These are phyloP conservation scores for Hericium erinaceus DNA, from an alignment of 768 basidiomycete genomes.

Conservation along the genomic window DNA sequence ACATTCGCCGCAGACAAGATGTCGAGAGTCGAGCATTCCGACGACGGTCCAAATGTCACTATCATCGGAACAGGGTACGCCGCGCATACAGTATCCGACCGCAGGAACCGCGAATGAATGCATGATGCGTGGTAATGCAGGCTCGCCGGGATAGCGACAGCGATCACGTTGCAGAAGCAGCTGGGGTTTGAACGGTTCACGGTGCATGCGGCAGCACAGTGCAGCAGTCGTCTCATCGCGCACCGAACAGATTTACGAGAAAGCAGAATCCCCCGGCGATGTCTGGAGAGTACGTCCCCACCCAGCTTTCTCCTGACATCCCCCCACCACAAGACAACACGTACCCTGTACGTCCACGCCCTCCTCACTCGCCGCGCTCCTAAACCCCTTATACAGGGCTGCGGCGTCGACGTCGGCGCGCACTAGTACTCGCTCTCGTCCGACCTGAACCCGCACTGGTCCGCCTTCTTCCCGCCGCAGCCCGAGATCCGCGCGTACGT, in stretches of 20 bases:
- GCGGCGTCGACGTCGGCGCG: constrained; percentile 18
- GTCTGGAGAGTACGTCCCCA: constrained; percentile 18
- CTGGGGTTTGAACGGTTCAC: constrained; percentile 22
- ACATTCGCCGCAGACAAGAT: neutral
- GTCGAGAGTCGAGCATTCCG: neutral
- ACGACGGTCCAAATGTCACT: constrained; percentile 8
- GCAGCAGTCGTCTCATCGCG: neutral
- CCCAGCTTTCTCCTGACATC: neutral
- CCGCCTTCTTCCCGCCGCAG: constrained; percentile 15
- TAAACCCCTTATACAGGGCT: constrained; percentile 14
- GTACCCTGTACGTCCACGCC: constrained; percentile 16
- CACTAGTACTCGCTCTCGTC: constrained; percentile 22
- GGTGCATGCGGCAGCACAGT: constrained; percentile 13
- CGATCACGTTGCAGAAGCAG: constrained; percentile 23
- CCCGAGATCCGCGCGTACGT: constrained; percentile 22
- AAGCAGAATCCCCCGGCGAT: constrained; percentile 19
- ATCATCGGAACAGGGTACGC: constrained; percentile 21
- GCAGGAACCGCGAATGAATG: neutral
- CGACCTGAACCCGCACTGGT: constrained; percentile 21
- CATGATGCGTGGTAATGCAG: constrained; percentile 2
- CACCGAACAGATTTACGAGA: constrained; percentile 24
- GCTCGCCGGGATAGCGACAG: constrained; percentile 20
- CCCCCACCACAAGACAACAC: constrained; percentile 14
- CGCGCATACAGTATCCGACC: neutral
- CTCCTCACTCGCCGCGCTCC: neutral